phyloP scores from a whole-genome alignment of 2,329 filamentous ascomycete species.

The Davidsoniella virescens region DNA sequence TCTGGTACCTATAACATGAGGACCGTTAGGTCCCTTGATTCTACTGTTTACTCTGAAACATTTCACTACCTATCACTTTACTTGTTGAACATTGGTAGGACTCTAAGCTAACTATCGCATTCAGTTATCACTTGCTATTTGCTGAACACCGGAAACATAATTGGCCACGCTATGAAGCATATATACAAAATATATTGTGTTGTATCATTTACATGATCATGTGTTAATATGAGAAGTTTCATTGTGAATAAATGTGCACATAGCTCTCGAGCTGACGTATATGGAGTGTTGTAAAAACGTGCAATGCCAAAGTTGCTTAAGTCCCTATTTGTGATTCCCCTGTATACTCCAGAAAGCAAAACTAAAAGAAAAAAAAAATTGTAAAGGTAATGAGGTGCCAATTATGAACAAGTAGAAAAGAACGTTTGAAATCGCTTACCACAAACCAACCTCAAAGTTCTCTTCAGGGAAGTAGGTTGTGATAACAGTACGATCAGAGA shows the following conservation, averaged over 20 bases:
- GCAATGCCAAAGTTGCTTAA: not conserved
- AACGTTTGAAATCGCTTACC: conserved; percentile 34
- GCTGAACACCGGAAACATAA: no score
- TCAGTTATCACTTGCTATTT: no score
- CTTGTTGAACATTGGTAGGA: not conserved
- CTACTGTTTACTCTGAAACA: conserved; percentile 13
- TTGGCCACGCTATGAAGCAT: no score
- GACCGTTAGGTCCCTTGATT: conserved; percentile 17
- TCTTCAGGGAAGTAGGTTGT: conserved; percentile 96
- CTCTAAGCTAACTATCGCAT: conserved; percentile 6
- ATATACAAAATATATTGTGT: no score
- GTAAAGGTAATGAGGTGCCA: not conserved
- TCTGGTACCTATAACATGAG: conserved; percentile 99
- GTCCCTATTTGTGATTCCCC: conserved; percentile 4
- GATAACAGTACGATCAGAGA: conserved; percentile 89
- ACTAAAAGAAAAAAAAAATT: conserved; percentile 3
- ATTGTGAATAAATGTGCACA: no score
- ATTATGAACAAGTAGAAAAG: not conserved
- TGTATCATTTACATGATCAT: not conserved
- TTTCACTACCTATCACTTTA: not conserved
- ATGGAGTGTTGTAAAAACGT: no score
- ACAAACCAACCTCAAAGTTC: conserved; percentile 83
- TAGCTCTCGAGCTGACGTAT: no score
- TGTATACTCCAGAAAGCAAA: conserved; percentile 8
- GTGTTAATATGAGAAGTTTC: not conserved